Evolutionary conservation across 1,139 yeast genomes (phyloP).

Genomic region (Hanseniaspora uvarum): DNA sequence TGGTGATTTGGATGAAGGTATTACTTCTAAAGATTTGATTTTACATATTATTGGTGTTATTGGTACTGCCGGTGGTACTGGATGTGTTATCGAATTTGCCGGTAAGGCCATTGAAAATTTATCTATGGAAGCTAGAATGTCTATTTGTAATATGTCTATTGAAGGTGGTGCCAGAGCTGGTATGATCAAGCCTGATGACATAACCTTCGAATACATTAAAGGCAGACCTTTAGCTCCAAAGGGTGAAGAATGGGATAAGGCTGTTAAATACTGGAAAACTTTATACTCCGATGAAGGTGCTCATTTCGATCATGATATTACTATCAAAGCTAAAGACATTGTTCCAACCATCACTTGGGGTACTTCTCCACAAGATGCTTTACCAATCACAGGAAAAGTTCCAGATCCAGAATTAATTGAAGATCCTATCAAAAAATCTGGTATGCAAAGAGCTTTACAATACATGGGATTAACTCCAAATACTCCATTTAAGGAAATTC

Average conservation of each 20-base stretch:
- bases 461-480: constrained; percentile 87
- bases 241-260: constrained; percentile 92
- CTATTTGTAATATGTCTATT: constrained; percentile 96
- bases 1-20: constrained; percentile 76
- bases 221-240: constrained; percentile 92
- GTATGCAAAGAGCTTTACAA: constrained; percentile 80
- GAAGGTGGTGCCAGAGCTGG: constrained; percentile 99
- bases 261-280: constrained; percentile 80
- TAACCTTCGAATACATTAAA: constrained; percentile 74
- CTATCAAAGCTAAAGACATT: constrained; percentile 71
- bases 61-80: constrained; percentile 99
- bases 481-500: constrained; percentile 61
- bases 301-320: constrained; percentile 70
- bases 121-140: constrained; percentile 98
- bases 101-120: constrained; percentile 84
- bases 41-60: constrained; percentile 90
- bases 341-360: constrained; percentile 99
- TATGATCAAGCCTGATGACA: constrained; percentile 92
- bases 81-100: constrained; percentile 90
- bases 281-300: constrained; percentile 84
- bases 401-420: constrained; percentile 72
- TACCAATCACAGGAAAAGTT: constrained; percentile 79
- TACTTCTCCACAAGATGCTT: constrained; percentile 96
- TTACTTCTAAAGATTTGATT: constrained; percentile 89
- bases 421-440: constrained; percentile 70